Evolutionary conservation across 345 rosid genomes (phyloP), one percentile per base, ranked within the genome.

Genomic region (Arabidopsis arenosa): DNA sequence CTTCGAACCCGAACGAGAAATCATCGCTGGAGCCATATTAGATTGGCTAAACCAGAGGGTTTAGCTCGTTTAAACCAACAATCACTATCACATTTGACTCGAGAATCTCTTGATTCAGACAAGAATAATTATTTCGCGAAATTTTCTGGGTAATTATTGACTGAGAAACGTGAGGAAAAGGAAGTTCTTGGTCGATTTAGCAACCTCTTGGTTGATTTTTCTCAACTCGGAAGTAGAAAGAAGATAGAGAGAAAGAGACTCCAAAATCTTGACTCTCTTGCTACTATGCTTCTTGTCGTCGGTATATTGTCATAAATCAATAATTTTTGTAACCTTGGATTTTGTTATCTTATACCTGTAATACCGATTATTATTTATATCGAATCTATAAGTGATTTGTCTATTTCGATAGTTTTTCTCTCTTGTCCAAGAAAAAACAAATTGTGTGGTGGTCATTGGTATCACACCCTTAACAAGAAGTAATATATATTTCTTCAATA

Each of bases 1-100:
- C 48, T 89, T 90, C 7, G 98, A 92, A 72, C 98, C 93, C 0
- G 99, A 95, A 39, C 80, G 89, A 4, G 90, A 90, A 36, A 84
- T 81, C 44, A 82, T 95, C 45, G 82, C 54, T n/a, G 80, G 80
- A n/a, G 97, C 79, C 9, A 92, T 90, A 28, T 76, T 87, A 43
- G 80, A 82, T 44, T 95, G 99, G 99, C 70, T 95, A 80, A 85
- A 75, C 57, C 68, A 75, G 79, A 78, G 93, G 70, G 84, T 81
- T 56, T 82, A 74, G 51, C 17, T 53, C 63, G 23, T 68, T 28
- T 32, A 51, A 40, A 48, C 26, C 60, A 68, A 44, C 36, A 14
- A 9, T 18, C 11, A 18, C 13, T 6, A 28, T 43, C 36, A 32
- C 18, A 10, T 57, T 23, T 39, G n/a, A 21, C 43, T 61, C 69